Evolutionary conservation across 2,329 filamentous ascomycete species (phyloP), one percentile per base, ranked within the genome.

Genomic region (Anthostomella pinea): DNA sequence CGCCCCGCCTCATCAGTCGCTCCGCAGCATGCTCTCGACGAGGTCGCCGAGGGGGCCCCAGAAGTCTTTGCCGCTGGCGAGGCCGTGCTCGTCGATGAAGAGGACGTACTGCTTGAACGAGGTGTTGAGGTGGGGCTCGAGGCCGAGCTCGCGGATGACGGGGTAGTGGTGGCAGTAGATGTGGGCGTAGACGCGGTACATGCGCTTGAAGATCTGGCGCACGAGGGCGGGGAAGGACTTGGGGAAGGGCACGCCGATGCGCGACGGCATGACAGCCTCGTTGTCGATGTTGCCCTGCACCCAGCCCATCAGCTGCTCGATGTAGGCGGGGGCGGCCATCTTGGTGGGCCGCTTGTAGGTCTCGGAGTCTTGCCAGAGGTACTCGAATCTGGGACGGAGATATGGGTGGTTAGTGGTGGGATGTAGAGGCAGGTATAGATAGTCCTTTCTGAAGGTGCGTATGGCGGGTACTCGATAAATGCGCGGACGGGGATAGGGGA

Each of bases 131-230:
- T 98, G 93, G 28, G 94, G 90, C 67, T 98, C 93, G 40, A 98
- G 77, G 15, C 93, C 93, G 24, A 98, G 78, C 62, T 96, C 89
- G 41, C 94, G 85, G 52, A 98, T 85, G 50, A 98, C 90, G 22
- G 90, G 90, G 68, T 98, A 98, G 70, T 98, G 93, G 67, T 98
- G 93, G 72, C 94, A 98, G 79, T 98, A 98, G 55, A 98, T 95
- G 69, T 98, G 93, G 27, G 93, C 93, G 64, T 98, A 98, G 45
- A 98, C 91, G 52, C 93, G 85, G 69, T 97, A 98, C 70, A 98
- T 84, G 59, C 93, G 85, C 77, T 98, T 98, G 80, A 97, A 97
- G 62, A 98, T 89, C 67, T 96, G 91, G 51, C 88, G 85, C 46
- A 96, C 83, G 38, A 95, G 83, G 38, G 81, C 73, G 6, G 87